Evolutionary conservation across 306 rosid genomes (phyloP).

Genomic region (Ammopiptanthus mongolicus): DNA sequence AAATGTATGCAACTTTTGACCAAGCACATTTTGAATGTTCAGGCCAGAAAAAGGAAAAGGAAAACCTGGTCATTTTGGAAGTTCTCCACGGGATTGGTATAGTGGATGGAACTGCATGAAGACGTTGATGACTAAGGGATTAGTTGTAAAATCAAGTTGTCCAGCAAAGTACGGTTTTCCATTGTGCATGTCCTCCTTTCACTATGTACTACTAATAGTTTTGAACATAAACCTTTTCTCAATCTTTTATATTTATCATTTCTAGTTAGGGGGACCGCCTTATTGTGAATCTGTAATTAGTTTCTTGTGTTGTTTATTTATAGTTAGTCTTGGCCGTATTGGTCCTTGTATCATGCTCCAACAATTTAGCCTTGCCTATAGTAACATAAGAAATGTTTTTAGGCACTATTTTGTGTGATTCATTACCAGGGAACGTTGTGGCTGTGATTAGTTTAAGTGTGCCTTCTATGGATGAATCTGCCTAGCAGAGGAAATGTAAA

Average conservation of each 20-base stretch:
- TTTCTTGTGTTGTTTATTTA: neutral
- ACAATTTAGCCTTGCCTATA: neutral
- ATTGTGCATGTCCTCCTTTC: neutral
- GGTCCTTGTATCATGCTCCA: neutral
- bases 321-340: neutral
- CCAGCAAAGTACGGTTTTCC: conserved; percentile 75
- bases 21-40: conserved; percentile 19
- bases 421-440: neutral
- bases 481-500: neutral
- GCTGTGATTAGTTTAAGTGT: conserved; percentile 1
- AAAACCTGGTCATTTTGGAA: conserved; percentile 53
- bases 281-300: conserved; percentile 14
- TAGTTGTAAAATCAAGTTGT: conserved; percentile 79
- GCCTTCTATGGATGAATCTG: neutral
- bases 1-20: conserved; percentile 20
- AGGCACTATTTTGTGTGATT: conserved; percentile 12
- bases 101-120: conserved; percentile 94
- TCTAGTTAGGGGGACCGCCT: neutral
- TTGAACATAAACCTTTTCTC: conserved; percentile 1
- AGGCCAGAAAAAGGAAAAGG: conserved; percentile 90
- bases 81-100: conserved; percentile 80
- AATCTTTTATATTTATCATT: neutral
- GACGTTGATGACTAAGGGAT: conserved; percentile 69
- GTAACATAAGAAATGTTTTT: neutral
- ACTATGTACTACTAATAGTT: neutral